phyloP scores from a whole-genome alignment of 805 yeast species.

The Candida incommunis region DNA sequence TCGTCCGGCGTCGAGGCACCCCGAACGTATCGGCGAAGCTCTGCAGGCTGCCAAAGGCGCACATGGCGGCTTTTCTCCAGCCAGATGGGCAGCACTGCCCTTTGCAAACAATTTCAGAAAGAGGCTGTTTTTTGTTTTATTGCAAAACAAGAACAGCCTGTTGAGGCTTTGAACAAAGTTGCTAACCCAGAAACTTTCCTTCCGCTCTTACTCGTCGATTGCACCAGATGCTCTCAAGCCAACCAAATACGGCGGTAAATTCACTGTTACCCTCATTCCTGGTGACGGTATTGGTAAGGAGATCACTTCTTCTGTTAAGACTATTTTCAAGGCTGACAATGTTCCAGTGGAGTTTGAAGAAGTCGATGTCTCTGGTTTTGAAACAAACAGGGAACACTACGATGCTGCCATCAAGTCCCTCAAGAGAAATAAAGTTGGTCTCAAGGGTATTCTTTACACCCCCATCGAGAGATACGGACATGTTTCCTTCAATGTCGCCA shows the following conservation, averaged over 20 bases:
- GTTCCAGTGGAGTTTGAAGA: conserved; percentile 91
- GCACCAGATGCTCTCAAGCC: conserved; percentile 56
- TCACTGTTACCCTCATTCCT: conserved; percentile 87
- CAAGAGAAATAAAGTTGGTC: conserved; percentile 92
- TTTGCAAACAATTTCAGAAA: conserved; percentile 1
- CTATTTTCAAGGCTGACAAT: conserved; percentile 72
- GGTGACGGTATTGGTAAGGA: conserved; percentile 97
- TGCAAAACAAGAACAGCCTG: conserved; percentile 3
- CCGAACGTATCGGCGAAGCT: too few relatives aligned
- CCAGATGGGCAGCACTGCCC: conserved; percentile 2
- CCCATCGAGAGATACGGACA: conserved; percentile 66
- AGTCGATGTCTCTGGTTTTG: conserved; percentile 48
- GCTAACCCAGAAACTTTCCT: conserved; percentile 7
- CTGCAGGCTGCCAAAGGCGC: too few relatives aligned
- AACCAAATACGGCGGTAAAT: conserved; percentile 88
- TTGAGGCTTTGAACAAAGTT: conserved; percentile 6
- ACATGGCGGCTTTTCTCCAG: not conserved
- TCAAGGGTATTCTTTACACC: conserved; percentile 91
- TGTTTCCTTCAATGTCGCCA: conserved; percentile 86
- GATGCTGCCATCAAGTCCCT: conserved; percentile 78
- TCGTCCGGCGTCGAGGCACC: too few relatives aligned
- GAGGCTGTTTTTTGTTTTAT: conserved; percentile 3
- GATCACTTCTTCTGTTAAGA: conserved; percentile 84
- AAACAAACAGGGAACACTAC: conserved; percentile 38
- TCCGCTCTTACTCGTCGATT: conserved; percentile 26